Evolutionary conservation across 73 alveolate genomes (phyloP).

Genomic region (Paramecium octaurelia): DNA sequence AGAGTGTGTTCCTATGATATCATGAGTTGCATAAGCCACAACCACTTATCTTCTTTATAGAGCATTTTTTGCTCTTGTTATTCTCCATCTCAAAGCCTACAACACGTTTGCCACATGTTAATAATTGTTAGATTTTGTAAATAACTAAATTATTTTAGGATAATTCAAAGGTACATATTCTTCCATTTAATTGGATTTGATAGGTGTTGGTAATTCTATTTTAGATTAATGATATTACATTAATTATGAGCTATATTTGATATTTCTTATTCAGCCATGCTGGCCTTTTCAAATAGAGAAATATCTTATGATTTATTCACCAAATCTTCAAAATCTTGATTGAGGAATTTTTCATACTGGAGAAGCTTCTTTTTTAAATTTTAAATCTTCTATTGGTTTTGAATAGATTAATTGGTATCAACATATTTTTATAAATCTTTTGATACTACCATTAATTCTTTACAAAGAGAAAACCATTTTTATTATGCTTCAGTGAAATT

Average conservation of each 20-base stretch:
- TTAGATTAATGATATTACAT: not conserved
- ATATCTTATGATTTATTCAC: constrained; percentile 56
- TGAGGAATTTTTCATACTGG: constrained; percentile 65
- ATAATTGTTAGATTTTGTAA: constrained; percentile 65
- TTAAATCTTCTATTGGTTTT: not conserved
- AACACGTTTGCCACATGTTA: constrained; percentile 73
- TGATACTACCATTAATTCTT: not conserved
- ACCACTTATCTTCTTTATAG: constrained; percentile 70
- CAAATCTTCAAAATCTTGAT: constrained; percentile 59
- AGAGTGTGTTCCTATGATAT: constrained; percentile 69
- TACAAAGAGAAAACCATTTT: constrained; percentile 20
- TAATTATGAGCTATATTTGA: not conserved
- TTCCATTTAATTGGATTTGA: not conserved
- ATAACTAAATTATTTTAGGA: constrained; percentile 63
- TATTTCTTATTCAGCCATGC: constrained; percentile 15
- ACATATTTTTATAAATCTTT: not conserved
- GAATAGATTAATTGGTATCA: not conserved
- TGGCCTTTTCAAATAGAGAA: constrained; percentile 60
- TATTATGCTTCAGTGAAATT: not conserved
- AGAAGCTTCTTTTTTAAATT: constrained; percentile 52
- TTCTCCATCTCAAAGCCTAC: constrained; percentile 86
- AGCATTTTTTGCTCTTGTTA: constrained; percentile 76
- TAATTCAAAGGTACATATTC: constrained; percentile 65
- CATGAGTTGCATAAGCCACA: constrained; percentile 69
- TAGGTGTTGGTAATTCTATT: not conserved